Conservation (phyloP, 2,329 filamentous ascomycete species). For the Sporothrix globosa region DNA sequence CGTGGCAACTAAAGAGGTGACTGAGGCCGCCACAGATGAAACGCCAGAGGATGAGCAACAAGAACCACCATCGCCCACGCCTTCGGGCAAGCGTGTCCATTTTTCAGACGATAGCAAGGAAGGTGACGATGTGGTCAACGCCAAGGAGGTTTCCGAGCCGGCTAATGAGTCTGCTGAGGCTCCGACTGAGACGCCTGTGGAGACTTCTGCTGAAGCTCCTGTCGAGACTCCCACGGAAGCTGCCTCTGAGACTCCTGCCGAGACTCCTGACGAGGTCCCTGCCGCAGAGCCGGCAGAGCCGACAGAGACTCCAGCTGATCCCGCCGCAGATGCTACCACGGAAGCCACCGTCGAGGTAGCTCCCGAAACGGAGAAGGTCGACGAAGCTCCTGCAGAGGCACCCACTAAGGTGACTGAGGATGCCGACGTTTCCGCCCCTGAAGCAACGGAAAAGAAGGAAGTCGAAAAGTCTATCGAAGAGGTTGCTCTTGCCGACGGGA, state of each 20-base stretch:
- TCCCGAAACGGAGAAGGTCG: neutral
- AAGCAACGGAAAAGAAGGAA: neutral
- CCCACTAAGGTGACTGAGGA: neutral
- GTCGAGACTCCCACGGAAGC: neutral
- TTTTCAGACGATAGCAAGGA: slow-evolving; percentile 2
- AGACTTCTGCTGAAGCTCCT: slow-evolving; percentile 19
- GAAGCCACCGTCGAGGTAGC: neutral
- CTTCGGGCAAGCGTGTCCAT: neutral
- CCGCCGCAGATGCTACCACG: no score
- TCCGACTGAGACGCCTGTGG: slow-evolving; percentile 29
- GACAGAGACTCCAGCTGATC: neutral
- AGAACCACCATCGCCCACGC: neutral
- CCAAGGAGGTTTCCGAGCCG: neutral
- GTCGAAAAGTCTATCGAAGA: neutral
- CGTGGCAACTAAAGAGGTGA: neutral
- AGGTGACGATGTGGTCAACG: neutral
- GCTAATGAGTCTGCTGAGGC: slow-evolving; percentile 11
- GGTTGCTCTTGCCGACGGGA: neutral
- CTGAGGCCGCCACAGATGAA: neutral
- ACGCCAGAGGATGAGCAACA: neutral
- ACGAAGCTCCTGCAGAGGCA: neutral
- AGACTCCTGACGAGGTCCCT: neutral
- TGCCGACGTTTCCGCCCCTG: neutral
- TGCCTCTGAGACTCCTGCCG: neutral
- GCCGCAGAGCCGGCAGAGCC: neutral